These are phyloP conservation scores for Williopsis jadinii DNA, from an alignment of 1,139 yeast species.

Conservation along the genomic window DNA sequence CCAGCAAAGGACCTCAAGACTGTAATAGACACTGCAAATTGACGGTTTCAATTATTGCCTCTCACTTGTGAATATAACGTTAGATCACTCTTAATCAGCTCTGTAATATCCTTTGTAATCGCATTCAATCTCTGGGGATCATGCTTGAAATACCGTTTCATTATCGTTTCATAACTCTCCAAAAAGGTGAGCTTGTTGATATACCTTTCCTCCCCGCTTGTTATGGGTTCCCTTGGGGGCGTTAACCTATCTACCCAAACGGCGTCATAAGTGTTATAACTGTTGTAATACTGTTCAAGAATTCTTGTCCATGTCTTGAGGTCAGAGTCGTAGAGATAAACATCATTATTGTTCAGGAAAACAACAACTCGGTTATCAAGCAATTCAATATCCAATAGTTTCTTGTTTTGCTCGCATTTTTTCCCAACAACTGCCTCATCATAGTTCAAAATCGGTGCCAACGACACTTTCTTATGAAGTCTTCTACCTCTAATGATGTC, in stretches of 20 bases:
- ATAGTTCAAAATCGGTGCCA: slow-evolving; percentile 44
- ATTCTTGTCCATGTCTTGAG: slow-evolving; percentile 39
- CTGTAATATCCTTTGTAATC: background rate
- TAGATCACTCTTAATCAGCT: background rate
- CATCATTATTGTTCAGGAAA: slow-evolving; percentile 31
- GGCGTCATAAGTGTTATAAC: slow-evolving; percentile 10
- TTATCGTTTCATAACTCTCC: slow-evolving; percentile 11
- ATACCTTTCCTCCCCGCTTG: slow-evolving; percentile 4
- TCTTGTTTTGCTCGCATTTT: slow-evolving; percentile 20
- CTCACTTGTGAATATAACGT: too few species aligned
- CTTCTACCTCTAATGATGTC: slow-evolving; percentile 30
- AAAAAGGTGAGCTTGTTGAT: slow-evolving; percentile 13
- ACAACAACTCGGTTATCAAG: slow-evolving; percentile 38
- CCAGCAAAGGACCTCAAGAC: slow-evolving; percentile 27
- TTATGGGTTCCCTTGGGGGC: background rate
- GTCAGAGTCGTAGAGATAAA: slow-evolving; percentile 34
- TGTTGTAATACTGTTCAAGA: slow-evolving; percentile 10
- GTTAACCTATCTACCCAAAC: slow-evolving; percentile 13
- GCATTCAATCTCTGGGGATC: background rate
- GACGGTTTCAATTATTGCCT: too few species aligned
- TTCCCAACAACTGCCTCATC: slow-evolving; percentile 13
- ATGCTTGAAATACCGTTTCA: slow-evolving; percentile 1
- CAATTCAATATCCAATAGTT: slow-evolving; percentile 21
- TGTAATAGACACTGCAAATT: too few species aligned
- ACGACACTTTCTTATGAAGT: slow-evolving; percentile 36